A percentile compares a stretch with the other conserved stretches of the same genome.
Conservation (phyloP, 2,329 filamentous ascomycete species). For the Dactylellina parvicollis region DNA sequence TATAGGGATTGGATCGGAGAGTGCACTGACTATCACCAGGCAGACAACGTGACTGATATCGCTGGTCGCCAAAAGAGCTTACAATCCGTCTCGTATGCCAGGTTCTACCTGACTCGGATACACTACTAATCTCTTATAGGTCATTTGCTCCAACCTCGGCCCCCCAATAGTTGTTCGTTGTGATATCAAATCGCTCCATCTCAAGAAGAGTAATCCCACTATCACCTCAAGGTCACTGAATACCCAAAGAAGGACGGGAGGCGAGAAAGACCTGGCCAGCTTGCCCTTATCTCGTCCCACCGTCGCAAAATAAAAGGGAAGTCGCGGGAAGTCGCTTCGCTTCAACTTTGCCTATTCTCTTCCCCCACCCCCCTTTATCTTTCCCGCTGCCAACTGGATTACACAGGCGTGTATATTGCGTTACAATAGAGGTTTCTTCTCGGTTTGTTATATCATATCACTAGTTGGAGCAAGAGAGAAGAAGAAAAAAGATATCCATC, state of each 20-base stretch:
- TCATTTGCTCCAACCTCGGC: too few relatives aligned
- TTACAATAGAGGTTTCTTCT: conserved; percentile 7
- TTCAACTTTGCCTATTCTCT: conserved; percentile 39
- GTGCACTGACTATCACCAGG: too few relatives aligned
- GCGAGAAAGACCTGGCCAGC: background rate
- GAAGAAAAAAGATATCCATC: conserved; percentile 1
- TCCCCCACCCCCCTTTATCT: too few relatives aligned
- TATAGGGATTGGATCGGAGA: too few relatives aligned
- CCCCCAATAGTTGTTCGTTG: too few relatives aligned
- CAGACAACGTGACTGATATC: too few relatives aligned
- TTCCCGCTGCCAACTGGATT: conserved; percentile 23
- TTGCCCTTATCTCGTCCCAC: conserved; percentile 48
- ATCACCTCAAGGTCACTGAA: background rate
- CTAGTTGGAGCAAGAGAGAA: conserved; percentile 3
- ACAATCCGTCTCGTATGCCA: too few relatives aligned
- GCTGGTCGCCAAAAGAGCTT: too few relatives aligned
- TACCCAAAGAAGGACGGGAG: background rate
- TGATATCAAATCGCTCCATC: background rate
- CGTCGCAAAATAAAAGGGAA: conserved; percentile 46
- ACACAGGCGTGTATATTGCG: conserved; percentile 16
- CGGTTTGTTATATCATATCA: background rate
- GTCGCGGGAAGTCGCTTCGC: conserved; percentile 14
- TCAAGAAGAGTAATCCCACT: background rate
- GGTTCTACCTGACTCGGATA: too few relatives aligned
- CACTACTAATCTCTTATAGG: too few relatives aligned